Percentiles rank a stretch among this genome's conserved stretches.
These are phyloP conservation scores for Trametes pubescens DNA, from an alignment of 1,284 basidiomycete genomes.

Conservation along the genomic window DNA sequence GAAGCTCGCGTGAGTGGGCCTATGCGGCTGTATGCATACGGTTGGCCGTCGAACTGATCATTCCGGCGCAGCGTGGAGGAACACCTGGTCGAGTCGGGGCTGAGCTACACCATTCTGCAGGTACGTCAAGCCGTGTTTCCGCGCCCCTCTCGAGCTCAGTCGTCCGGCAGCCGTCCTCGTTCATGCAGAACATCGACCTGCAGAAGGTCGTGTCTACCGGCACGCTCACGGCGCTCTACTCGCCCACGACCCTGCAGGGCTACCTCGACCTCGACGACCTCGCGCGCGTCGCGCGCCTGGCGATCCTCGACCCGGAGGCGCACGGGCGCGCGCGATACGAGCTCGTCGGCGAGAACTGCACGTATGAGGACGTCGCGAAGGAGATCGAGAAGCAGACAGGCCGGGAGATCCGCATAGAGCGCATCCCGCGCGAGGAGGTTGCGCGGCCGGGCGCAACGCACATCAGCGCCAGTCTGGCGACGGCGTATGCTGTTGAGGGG, in stretches of 20 bases:
- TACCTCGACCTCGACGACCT: conserved; percentile 45
- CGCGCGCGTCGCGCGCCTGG: conserved; percentile 36
- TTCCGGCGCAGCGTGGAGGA: conserved; percentile 41
- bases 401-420: conserved; percentile 30
- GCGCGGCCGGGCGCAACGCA: conserved; percentile 22
- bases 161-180: conserved; percentile 39
- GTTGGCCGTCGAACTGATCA: neutral
- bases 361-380: conserved; percentile 40
- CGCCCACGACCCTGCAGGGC: conserved; percentile 39
- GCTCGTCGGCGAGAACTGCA: conserved; percentile 42
- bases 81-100: conserved; percentile 44
- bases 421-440: conserved; percentile 28
- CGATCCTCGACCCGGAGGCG: conserved; percentile 39
- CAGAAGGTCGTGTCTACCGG: conserved; percentile 25
- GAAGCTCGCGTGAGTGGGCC: conserved; percentile 40
- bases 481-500: conserved; percentile 35
- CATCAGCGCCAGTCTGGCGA: conserved; percentile 18
- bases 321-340: conserved; percentile 46
- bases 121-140: conserved; percentile 16
- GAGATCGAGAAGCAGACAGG: conserved; percentile 31
- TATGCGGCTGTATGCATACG: neutral
- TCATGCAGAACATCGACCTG: conserved; percentile 46
- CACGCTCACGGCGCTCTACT: conserved; percentile 35
- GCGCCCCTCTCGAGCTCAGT: neutral
- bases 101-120: conserved; percentile 46